Base-by-base conservation (phyloP, 352 stramenopile genomes). In the Globisporangium barbulae region DNA sequence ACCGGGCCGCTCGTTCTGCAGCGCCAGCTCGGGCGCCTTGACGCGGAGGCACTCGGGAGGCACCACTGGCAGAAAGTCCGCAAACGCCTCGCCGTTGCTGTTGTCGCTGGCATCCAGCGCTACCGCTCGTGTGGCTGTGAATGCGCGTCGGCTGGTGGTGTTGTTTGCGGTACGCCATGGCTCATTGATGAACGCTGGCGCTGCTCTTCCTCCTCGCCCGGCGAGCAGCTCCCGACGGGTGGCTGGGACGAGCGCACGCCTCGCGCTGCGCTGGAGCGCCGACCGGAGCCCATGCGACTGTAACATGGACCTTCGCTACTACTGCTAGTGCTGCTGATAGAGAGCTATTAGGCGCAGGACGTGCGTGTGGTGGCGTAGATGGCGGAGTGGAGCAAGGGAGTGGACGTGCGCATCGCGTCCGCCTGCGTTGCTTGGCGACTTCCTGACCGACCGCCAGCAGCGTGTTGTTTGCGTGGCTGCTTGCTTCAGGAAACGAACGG, bases 1-100 rank as follows among this genome's bases (percentile, higher is more conserved):
- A 2, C 65, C 64, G 1, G 74, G 73, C 22, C 59, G 68, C 39
- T 61, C 58, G 10, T 71, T 68, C 9, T 68, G 52, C 3, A 71
- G 49, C 22, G 57, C 56, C 17, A 67, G 45, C 9, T 56, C 25
- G 5, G 69, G 68, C n/a, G 76, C 59, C 63, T 86, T 76, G 60
- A 93, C 79, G 47, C 78, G 76, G 30, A 95, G 75, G 67, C 86
- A 93, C 63, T 93, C 84, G 53, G 83, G 73, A 12, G 86, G 86
- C 53, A 95, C 81, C 30, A 89, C 70, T 0, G 83, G 83, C 65
- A 95, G 56, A 52, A 91, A 88, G 70, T 91, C 82, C 15, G 77
- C 74, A 55, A 74, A 78, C 22, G 39, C 30, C 15, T 58, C 37
- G 52, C 53, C 39, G 6, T 28, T 56, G 61, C 35, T 42, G 37